These are phyloP conservation scores for Colletotrichum sublineola DNA, from an alignment of 2,329 filamentous ascomycete genomes.

Conservation along the genomic window DNA sequence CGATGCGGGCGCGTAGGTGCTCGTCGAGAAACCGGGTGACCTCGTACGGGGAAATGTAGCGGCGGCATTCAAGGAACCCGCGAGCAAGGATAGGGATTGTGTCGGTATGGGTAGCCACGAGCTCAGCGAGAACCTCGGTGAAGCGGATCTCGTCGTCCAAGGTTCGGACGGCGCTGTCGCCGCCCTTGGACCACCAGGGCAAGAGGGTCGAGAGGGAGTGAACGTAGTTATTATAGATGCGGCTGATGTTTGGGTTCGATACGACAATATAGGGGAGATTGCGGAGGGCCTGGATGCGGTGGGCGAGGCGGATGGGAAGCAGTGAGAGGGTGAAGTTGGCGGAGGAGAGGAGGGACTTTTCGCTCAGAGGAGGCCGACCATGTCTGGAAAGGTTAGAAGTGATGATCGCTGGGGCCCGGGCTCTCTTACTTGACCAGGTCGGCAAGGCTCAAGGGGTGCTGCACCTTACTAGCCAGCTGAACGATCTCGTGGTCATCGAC, in stretches of 20 bases:
- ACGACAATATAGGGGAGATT: conserved; percentile 98
- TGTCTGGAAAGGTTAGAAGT: conserved; percentile 59
- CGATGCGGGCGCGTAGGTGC: conserved; percentile 92
- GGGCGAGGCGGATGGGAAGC: conserved; percentile 90
- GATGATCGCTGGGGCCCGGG: no score
- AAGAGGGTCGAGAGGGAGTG: conserved; percentile 92
- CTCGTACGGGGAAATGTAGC: conserved; percentile 85
- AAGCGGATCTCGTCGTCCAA: conserved; percentile 92
- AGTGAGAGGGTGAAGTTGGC: conserved; percentile 97
- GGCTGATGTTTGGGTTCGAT: conserved; percentile 93
- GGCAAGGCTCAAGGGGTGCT: conserved; percentile 85
- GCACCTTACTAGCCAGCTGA: conserved; percentile 79
- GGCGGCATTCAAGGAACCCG: conserved; percentile 92
- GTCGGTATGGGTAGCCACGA: conserved; percentile 95
- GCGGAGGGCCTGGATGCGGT: conserved; percentile 91
- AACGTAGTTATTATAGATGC: conserved; percentile 96
- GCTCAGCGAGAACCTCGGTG: conserved; percentile 90
- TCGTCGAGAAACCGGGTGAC: conserved; percentile 95
- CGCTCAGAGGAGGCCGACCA: conserved; percentile 86
- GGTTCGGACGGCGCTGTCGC: conserved; percentile 71
- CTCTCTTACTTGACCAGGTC: conserved; percentile 84
- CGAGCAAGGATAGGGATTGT: conserved; percentile 93
- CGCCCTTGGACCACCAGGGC: conserved; percentile 71
- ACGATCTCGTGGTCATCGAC: conserved; percentile 73
- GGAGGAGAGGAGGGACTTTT: conserved; percentile 84